Evolutionary conservation across 345 rosid genomes (phyloP), one percentile per base, ranked within the genome.

Genomic region (Eucalyptus brandiana): DNA sequence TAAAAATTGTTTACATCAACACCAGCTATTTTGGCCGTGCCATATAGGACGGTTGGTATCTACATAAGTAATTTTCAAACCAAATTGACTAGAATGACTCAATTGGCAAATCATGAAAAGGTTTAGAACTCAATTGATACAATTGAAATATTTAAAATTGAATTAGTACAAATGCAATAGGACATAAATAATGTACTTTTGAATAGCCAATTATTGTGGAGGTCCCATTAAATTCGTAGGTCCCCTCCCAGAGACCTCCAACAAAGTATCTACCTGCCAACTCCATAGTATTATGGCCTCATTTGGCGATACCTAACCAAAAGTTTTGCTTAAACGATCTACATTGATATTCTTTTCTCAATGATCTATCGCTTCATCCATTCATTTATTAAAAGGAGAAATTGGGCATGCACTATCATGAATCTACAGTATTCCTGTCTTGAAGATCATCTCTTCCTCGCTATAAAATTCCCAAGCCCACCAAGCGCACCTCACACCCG

Each of bases 381-480:
- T 40, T 76, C 83, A 40, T 76, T 65, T 65, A 65, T 65, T n/a
- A 15, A 65, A 37, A 76, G 26, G 24, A 76, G 16, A 50, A 32
- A 45, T 16, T 30, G 45, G 11, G 51, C 90, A 24, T 48, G 54
- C 86, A 26, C 24, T 23, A 44, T 49, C 32, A 50, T n/a, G 49
- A 89, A 90, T 94, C 96, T 89, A 91, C 14, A 40, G 83, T 21
- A 21, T 12, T 76, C 83, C 24, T 76, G 47, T 76, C 83, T 21
- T 19, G 81, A 37, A 76, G 15, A 21, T 40, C 83, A 76, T 76
- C 83, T 76, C 47, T 76, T 13, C 83, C 83, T 21, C 47, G 83
- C 83, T 76, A 37, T 76, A 76, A 76, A 76, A 37, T 76, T 24
- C 81, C 81, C 44, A 72, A 72, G 44, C 81, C 44, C 81, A 34